phyloP scores from a whole-genome alignment of 2,329 filamentous ascomycete genomes.

The Fusarium pseudonygamai region DNA sequence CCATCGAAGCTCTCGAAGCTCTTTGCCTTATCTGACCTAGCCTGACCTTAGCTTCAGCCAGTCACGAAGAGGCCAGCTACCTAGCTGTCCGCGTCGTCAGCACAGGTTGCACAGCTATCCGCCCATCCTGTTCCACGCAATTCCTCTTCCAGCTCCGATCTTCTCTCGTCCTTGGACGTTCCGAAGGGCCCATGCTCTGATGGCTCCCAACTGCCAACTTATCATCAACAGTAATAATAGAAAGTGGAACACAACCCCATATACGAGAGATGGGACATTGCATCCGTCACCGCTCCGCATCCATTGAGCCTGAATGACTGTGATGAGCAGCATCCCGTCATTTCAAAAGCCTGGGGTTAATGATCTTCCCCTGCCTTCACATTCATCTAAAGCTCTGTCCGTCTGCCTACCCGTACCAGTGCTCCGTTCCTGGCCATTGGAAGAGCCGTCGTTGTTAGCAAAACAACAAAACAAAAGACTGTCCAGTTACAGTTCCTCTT shows the following conservation, averaged over 20 bases:
- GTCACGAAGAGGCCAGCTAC: constrained; percentile 21
- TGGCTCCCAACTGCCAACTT: constrained; percentile 8
- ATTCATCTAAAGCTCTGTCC: constrained; percentile 9
- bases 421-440: constrained; percentile 28
- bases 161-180: constrained; percentile 24
- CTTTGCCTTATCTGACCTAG: constrained; percentile 31
- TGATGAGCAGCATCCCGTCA: constrained; percentile 27
- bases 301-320: constrained; percentile 30
- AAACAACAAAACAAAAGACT: constrained; percentile 28
- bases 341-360: constrained; percentile 12
- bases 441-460: constrained; percentile 27
- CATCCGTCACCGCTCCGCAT: constrained; percentile 31
- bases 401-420: constrained; percentile 8
- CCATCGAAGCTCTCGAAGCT: constrained; percentile 36
- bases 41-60: constrained; percentile 34
- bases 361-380: constrained; percentile 10
- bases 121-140: constrained; percentile 31
- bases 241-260: constrained; percentile 27
- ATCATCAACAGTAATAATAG: constrained; percentile 21
- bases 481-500: constrained; percentile 25
- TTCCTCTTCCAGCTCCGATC: constrained; percentile 32
- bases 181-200: constrained; percentile 34
- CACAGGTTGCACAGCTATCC: constrained; percentile 19
- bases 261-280: constrained; percentile 30
- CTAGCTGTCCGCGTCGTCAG: constrained; percentile 26